These are phyloP conservation scores for Solanum chiquidenum DNA, from an alignment of 257 asterid species.

Conservation along the genomic window DNA sequence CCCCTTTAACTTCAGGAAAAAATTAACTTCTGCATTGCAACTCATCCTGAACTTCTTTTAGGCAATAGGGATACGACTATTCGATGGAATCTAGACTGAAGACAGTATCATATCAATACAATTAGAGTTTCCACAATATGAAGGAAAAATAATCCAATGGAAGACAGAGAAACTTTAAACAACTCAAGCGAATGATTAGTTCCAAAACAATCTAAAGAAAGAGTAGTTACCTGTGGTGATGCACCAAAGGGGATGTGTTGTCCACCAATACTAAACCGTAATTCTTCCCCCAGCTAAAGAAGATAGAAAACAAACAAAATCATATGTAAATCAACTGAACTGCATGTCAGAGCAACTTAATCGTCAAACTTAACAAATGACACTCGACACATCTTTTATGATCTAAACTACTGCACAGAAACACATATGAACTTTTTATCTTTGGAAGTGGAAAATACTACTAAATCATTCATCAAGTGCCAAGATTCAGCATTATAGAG, in stretches of 20 bases:
- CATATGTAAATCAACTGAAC: neutral
- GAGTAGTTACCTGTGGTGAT: constrained; percentile 57
- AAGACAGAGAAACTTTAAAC: neutral
- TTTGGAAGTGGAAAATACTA: neutral
- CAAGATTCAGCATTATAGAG: neutral
- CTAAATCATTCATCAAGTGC: neutral
- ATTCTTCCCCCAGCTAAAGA: constrained; percentile 58
- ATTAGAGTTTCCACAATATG: neutral
- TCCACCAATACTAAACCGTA: constrained; percentile 67
- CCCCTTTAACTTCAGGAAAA: neutral
- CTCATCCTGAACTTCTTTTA: neutral
- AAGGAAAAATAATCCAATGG: neutral
- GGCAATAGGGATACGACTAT: neutral
- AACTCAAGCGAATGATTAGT: neutral
- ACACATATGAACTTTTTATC: neutral
- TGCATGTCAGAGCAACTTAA: neutral
- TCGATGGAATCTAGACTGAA: neutral
- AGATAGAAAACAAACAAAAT: neutral
- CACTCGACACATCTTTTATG: neutral
- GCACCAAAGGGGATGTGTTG: constrained; percentile 74
- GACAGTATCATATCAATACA: neutral
- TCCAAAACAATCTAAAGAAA: neutral
- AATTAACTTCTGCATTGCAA: neutral
- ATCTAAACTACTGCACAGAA: neutral
- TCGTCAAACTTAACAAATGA: neutral